phyloP scores from a whole-genome alignment of 2,329 filamentous ascomycete species.

The Zymoseptoria passerinii region DNA sequence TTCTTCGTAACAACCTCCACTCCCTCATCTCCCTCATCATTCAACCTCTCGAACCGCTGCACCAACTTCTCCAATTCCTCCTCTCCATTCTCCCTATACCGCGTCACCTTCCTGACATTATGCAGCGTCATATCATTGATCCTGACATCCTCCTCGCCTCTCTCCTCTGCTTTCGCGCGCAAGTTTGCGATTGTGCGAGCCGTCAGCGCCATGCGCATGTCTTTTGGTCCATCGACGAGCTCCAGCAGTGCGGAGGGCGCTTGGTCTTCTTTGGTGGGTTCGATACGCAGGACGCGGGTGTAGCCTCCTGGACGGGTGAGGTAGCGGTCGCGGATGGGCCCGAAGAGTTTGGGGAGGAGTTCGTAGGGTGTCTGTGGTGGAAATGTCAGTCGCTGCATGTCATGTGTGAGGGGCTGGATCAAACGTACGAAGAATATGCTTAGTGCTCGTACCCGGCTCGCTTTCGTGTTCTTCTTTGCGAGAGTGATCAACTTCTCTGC shows the following conservation, averaged over 20 bases:
- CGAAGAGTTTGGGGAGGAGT: conserved; percentile 80
- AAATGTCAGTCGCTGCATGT: not conserved
- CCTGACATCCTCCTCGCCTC: conserved; percentile 43
- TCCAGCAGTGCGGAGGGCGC: conserved; percentile 85
- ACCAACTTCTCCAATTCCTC: conserved; percentile 57
- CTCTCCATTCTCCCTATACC: conserved; percentile 60
- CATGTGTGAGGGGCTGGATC: not conserved
- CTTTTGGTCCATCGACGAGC: conserved; percentile 85
- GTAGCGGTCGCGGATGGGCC: conserved; percentile 72
- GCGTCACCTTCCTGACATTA: conserved; percentile 78
- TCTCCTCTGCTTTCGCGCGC: conserved; percentile 12
- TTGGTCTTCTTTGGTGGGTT: conserved; percentile 81
- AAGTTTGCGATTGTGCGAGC: conserved; percentile 67
- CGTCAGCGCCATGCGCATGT: conserved; percentile 91
- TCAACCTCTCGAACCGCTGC: conserved; percentile 33
- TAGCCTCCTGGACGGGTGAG: conserved; percentile 75
- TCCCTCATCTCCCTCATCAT: conserved; percentile 26
- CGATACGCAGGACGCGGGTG: conserved; percentile 86
- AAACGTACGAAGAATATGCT: conserved; percentile 63
- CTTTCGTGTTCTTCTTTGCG: conserved; percentile 86
- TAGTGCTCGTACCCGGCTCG: conserved; percentile 64
- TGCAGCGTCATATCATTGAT: conserved; percentile 63
- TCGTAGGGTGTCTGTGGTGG: conserved; percentile 53
- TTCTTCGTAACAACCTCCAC: conserved; percentile 29
- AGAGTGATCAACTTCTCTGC: conserved; percentile 92